Evolutionary conservation across 768 basidiomycete genomes (phyloP).

Genomic region (Sarcomyxa edulis): DNA sequence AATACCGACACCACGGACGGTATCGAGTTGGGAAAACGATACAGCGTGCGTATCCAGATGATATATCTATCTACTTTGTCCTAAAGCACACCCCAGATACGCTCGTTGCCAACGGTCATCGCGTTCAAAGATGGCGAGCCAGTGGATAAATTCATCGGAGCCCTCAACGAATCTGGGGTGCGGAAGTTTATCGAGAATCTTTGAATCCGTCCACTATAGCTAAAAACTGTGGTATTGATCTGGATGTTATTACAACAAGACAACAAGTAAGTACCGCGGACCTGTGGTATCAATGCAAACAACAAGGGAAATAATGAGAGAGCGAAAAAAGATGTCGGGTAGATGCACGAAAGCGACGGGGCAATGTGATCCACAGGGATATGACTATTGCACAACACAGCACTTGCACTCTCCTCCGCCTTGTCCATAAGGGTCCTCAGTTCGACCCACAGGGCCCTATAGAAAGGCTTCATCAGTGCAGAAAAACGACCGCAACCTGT

Average conservation of each 20-base stretch:
- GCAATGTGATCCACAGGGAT: conserved; percentile 27
- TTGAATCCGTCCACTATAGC: conserved; percentile 13
- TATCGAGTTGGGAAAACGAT: conserved; percentile 41
- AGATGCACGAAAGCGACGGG: conserved; percentile 1
- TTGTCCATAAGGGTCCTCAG: conserved; percentile 89
- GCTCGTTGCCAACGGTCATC: conserved; percentile 75
- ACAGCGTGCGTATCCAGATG: conserved; percentile 42
- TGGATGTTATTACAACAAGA: background rate
- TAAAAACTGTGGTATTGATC: background rate
- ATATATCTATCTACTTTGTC: conserved; percentile 4
- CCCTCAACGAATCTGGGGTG: conserved; percentile 39
- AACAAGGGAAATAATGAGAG: conserved; percentile 7
- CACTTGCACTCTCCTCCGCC: conserved; percentile 49
- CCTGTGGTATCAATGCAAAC: background rate
- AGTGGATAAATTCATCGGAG: conserved; percentile 60
- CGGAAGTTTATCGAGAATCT: conserved; percentile 40
- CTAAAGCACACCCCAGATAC: conserved; percentile 38
- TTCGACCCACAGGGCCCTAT: conserved; percentile 92
- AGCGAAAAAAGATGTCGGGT: conserved; percentile 4
- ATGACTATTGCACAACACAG: conserved; percentile 64
- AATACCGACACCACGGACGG: conserved; percentile 57
- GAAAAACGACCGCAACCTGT: too few relatives aligned
- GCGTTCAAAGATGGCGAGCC: conserved; percentile 65
- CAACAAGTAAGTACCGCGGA: conserved; percentile 1
- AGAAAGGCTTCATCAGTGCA: conserved; percentile 95